A percentile compares a stretch with the other conserved stretches of the same genome.
Evolutionary conservation across 1,284 basidiomycete species (phyloP).

Genomic region (Sanguinoderma infundibulare): DNA sequence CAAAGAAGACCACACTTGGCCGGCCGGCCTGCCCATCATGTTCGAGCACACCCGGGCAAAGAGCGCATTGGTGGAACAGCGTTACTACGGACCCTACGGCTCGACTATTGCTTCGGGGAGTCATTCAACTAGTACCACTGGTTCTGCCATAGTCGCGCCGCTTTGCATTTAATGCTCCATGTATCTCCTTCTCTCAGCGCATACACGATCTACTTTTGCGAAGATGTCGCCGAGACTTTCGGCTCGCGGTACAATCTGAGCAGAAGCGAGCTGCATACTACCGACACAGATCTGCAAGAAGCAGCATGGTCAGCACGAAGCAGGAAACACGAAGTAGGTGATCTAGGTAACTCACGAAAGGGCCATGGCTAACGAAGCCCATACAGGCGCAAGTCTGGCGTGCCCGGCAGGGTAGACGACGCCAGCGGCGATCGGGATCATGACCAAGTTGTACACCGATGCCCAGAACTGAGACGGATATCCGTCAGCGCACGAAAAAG

Average conservation of each 20-base stretch:
- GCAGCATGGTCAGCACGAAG: conserved; percentile 11
- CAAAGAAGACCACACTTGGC: no score
- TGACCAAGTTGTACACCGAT: conserved; percentile 66
- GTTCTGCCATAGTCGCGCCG: no score
- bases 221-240: not conserved
- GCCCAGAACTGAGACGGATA: conserved; percentile 54
- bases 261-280: conserved; percentile 61
- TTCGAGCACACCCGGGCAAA: no score
- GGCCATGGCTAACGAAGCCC: conserved; percentile 84
- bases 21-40: no score
- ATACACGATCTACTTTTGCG: no score
- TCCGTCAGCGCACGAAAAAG: conserved; percentile 21
- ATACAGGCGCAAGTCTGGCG: conserved; percentile 73
- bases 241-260: conserved; percentile 48
- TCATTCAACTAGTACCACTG: no score
- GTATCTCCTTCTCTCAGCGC: no score
- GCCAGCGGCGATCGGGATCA: conserved; percentile 78
- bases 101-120: no score
- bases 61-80: no score
- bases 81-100: no score
- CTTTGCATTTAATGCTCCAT: no score
- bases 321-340: not conserved
- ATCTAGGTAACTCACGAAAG: conserved; percentile 58
- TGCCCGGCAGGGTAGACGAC: conserved; percentile 74
- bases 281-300: conserved; percentile 56